phyloP scores from a whole-genome alignment of 2,329 filamentous ascomycete genomes.

The Fusarium foetens region DNA sequence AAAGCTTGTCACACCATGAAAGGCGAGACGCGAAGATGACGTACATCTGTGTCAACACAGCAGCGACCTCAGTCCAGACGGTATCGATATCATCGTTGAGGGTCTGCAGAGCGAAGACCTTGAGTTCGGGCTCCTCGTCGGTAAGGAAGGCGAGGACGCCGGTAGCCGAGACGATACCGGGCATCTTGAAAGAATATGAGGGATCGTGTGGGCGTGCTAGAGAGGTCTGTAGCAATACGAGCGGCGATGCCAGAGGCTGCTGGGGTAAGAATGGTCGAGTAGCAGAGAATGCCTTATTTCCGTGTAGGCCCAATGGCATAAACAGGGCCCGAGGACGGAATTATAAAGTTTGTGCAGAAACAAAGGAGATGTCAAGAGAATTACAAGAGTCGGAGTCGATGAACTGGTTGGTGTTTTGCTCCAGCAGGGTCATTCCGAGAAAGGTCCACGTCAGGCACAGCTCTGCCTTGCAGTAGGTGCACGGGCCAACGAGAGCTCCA shows the following conservation, averaged over 20 bases:
- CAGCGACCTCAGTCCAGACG: constrained; percentile 97
- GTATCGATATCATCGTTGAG: constrained; percentile 97
- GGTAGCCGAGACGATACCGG: constrained; percentile 91
- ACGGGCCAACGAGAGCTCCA: constrained; percentile 43
- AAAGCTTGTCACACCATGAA: background rate
- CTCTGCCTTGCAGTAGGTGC: constrained; percentile 51
- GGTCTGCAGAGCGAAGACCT: constrained; percentile 92
- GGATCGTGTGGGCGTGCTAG: constrained; percentile 34
- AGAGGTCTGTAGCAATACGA: constrained; percentile 26
- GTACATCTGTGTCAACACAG: constrained; percentile 92
- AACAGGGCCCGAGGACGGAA: constrained; percentile 14
- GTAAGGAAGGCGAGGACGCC: constrained; percentile 95
- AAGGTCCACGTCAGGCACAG: constrained; percentile 59
- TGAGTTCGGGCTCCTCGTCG: constrained; percentile 93
- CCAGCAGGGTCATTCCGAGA: constrained; percentile 44
- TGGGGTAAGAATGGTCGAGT: constrained; percentile 24
- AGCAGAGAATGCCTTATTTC: constrained; percentile 26
- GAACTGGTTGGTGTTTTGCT: constrained; percentile 45
- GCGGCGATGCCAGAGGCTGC: constrained; percentile 34
- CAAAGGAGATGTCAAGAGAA: constrained; percentile 22
- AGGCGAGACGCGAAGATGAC: constrained; percentile 29
- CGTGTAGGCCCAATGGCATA: constrained; percentile 41
- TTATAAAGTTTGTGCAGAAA: constrained; percentile 9
- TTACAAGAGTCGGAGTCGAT: constrained; percentile 28
- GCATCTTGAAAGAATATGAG: constrained; percentile 68